These are phyloP conservation scores for Eutrema heterophyllum DNA, from an alignment of 345 rosid species.

Conservation along the genomic window DNA sequence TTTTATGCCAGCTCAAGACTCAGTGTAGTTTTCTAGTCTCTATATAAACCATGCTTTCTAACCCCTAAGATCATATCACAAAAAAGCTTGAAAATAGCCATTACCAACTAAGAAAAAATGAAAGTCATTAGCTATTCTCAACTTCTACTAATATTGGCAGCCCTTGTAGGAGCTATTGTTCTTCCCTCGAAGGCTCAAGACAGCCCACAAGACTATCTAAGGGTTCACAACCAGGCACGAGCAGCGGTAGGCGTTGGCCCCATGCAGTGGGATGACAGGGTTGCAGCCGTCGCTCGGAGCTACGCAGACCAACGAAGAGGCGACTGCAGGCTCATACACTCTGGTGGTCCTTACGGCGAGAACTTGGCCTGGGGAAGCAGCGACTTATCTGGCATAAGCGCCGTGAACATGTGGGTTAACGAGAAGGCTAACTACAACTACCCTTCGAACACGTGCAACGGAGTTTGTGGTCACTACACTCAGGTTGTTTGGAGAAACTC, in stretches of 20 bases:
- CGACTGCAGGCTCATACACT: conserved; percentile 17
- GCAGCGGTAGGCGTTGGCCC: conserved; percentile 10
- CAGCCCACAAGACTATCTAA: conserved; percentile 9
- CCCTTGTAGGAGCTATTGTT: conserved; percentile 7
- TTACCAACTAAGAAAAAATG: background rate
- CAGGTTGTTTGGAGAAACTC: conserved; percentile 31
- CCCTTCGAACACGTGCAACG: conserved; percentile 6
- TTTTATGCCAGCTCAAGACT: background rate
- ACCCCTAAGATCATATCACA: background rate
- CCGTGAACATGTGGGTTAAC: conserved; percentile 21
- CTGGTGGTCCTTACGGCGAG: conserved; percentile 23
- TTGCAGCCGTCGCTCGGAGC: conserved; percentile 9
- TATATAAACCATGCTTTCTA: background rate
- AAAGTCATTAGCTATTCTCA: background rate
- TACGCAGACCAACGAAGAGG: conserved; percentile 16
- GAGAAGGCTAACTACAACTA: conserved; percentile 26
- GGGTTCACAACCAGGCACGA: conserved; percentile 14
- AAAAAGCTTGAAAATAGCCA: background rate
- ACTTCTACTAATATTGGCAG: background rate
- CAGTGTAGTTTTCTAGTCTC: background rate
- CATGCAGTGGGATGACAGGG: conserved; percentile 4
- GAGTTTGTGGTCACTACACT: conserved; percentile 23
- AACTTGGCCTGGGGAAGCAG: background rate
- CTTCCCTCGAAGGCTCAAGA: conserved; percentile 18
- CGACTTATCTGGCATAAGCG: background rate